These are phyloP conservation scores for Trichoderma sp. DNA, from an alignment of 2,329 filamentous ascomycete species.

Conservation along the genomic window DNA sequence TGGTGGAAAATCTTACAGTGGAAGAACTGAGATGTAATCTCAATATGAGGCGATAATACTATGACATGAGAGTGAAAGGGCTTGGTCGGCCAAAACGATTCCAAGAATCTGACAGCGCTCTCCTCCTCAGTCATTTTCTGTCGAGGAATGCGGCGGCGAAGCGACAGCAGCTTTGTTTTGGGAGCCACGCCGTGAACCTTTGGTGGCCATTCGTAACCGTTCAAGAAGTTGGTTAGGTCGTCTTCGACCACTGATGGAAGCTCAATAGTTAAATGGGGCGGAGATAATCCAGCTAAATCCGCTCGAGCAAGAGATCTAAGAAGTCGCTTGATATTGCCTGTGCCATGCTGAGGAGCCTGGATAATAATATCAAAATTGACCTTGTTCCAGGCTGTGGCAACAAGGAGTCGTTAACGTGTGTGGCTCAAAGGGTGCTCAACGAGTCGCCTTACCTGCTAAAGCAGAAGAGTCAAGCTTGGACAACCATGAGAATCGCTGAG, in stretches of 20 bases:
- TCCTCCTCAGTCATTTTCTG: slow-evolving; percentile 67
- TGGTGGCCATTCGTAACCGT: slow-evolving; percentile 70
- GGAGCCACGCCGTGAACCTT: slow-evolving; percentile 42
- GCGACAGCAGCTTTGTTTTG: slow-evolving; percentile 61
- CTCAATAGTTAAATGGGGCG: slow-evolving; percentile 82
- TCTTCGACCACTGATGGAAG: slow-evolving; percentile 72
- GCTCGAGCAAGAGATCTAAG: slow-evolving; percentile 75
- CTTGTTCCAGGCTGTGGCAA: slow-evolving; percentile 70
- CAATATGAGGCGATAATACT: slow-evolving; percentile 78
- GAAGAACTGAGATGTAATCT: slow-evolving; percentile 80
- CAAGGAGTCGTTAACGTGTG: slow-evolving; percentile 32
- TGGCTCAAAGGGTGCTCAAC: background rate
- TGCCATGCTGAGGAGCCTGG: slow-evolving; percentile 70
- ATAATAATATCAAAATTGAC: slow-evolving; percentile 81
- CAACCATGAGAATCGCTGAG: slow-evolving; percentile 73
- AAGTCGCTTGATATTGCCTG: slow-evolving; percentile 75
- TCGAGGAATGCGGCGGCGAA: slow-evolving; percentile 73
- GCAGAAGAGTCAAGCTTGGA: slow-evolving; percentile 74
- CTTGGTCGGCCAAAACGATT: slow-evolving; percentile 82
- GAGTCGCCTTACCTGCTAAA: slow-evolving; percentile 58
- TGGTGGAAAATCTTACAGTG: slow-evolving; percentile 60
- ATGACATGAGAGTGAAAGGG: slow-evolving; percentile 72
- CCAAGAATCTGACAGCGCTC: slow-evolving; percentile 74
- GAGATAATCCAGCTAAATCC: slow-evolving; percentile 71
- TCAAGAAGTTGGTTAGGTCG: slow-evolving; percentile 64